Evolutionary conservation across 1,284 basidiomycete genomes (phyloP).

Genomic region (Boletellus deceptivus): DNA sequence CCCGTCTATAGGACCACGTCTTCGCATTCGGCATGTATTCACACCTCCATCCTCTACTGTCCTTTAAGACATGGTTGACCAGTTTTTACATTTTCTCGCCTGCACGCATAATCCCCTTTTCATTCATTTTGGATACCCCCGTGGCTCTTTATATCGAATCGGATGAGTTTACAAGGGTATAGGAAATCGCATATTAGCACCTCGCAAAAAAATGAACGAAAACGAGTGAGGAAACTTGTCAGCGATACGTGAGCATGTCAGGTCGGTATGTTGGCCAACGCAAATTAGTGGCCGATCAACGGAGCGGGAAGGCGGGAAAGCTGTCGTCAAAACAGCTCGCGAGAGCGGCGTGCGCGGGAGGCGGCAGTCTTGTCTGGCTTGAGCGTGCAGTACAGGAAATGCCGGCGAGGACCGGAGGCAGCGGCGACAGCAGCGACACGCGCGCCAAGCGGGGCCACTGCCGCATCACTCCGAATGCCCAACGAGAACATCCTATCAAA

Average conservation of each 20-base stretch:
- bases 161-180: not conserved
- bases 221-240: too few relatives aligned
- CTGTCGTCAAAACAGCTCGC: constrained; percentile 19
- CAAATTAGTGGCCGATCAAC: too few relatives aligned
- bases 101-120: not conserved
- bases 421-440: constrained; percentile 63
- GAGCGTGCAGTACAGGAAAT: constrained; percentile 77
- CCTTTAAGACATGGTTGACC: too few relatives aligned
- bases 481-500: constrained; percentile 92
- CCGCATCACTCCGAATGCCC: constrained; percentile 68
- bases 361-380: constrained; percentile 46
- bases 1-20: not conserved
- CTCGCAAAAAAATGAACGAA: too few relatives aligned
- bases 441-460: constrained; percentile 57
- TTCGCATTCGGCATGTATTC: too few relatives aligned
- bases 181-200: not conserved
- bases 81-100: too few relatives aligned
- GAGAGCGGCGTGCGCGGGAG: constrained; percentile 37
- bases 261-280: too few relatives aligned
- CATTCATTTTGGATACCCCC: not conserved
- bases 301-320: too few relatives aligned
- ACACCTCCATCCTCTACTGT: too few relatives aligned
- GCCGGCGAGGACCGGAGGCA: constrained; percentile 66
- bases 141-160: not conserved
- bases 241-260: too few relatives aligned